Conservation (phyloP, 495 filamentous ascomycete genomes). For the Lasiosphaeria hispida region DNA sequence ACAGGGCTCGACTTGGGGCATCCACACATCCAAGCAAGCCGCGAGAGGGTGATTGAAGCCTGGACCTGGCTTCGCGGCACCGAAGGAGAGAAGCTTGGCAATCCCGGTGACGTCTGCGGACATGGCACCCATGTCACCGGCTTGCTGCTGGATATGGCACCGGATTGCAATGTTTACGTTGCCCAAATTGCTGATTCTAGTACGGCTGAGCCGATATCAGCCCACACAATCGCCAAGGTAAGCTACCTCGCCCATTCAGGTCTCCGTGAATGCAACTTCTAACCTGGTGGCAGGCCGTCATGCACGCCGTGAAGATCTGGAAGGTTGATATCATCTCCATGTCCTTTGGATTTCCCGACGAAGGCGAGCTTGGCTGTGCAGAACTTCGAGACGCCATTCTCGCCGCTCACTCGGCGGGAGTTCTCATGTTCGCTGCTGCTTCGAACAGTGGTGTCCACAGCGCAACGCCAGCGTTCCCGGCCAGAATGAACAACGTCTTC, state of each 20-base stretch:
- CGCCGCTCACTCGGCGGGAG: neutral
- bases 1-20: neutral
- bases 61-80: neutral
- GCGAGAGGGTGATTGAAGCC: neutral
- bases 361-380: neutral
- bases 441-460: neutral
- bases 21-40: neutral
- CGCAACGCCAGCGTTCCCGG: neutral
- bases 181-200: neutral
- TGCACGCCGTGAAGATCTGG: neutral
- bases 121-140: neutral
- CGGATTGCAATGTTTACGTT: neutral
- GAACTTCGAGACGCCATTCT: neutral
- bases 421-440: constrained; percentile 1
- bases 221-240: neutral
- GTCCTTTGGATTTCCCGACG: neutral
- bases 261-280: neutral
- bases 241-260: too few species aligned
- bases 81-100: neutral
- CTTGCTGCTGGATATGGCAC: neutral
- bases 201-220: neutral
- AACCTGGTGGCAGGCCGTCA: neutral
- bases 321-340: neutral
- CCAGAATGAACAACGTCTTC: neutral
- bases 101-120: neutral